Base-by-base conservation (phyloP, 306 rosid species). In the Lathyrus aphaca region DNA sequence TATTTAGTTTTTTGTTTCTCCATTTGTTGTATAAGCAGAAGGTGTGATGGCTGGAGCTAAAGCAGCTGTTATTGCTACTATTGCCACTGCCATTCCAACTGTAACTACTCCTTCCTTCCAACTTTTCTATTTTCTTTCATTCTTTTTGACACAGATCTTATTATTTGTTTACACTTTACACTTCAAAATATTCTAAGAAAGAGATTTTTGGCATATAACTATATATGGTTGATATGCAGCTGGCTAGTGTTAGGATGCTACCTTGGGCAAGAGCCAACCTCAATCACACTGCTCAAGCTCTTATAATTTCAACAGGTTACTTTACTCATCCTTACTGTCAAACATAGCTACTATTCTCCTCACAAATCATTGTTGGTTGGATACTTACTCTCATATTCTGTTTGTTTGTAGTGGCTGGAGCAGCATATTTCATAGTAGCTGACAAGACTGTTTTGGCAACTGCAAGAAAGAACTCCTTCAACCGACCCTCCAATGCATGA, bases 251-350 rank as follows among this genome's bases (percentile, higher is more conserved):
- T 63, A 89, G 91, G 84, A 81, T 89, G 97, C 79, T 91, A 53
- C 99, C 99, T 50, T 95, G 99, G 99, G 99, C 99, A 82, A 91
- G 68, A 83, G 91, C 97, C 45, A 59, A 95, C 69, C 96, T 91
- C 50, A 95, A 95, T 64, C 96, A 64, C 86, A 79, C 96, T 62
- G 99, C 99, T 73, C 99, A 95, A 82, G 99, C 99, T 43, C 97
- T 95, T 73, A 84, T 95, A 62, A 95, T 95, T 78, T 91, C 96
- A 68, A 86, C 97, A 75, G 99, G 97, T 91, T 68, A 63, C 56
- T 58, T 40, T 42, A 9, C 55, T 57, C 63, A 55, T 54, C 37
- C 15, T 49, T 45, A 15, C 6, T 16, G 23, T 16, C 9, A 25
- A 25, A 35, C 50, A 0, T 42, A n/a, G 11, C 55, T 37, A 17